Conservation (phyloP, 208 protist genomes). For the Wallacemonas sp. region DNA sequence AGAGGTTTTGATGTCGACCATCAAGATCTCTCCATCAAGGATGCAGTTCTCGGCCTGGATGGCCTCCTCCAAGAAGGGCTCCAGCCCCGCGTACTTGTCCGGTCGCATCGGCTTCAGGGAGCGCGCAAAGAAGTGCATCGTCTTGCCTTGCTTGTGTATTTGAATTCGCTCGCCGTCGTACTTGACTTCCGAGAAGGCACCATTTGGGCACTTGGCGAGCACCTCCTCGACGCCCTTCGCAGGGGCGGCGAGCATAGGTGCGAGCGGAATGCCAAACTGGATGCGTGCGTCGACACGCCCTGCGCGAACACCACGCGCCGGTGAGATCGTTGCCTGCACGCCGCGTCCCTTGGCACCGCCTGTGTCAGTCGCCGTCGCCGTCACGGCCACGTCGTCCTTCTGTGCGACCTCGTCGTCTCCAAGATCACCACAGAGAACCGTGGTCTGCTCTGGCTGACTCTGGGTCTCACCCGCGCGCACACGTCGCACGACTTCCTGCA, state of each 20-base stretch:
- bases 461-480: constrained; percentile 12
- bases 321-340: not conserved
- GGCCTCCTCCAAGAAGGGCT: constrained; percentile 42
- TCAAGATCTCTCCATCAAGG: constrained; percentile 85
- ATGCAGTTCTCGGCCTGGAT: constrained; percentile 61
- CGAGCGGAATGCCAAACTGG: constrained; percentile 36
- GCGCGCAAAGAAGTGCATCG: constrained; percentile 64
- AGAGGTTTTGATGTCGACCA: constrained; percentile 67
- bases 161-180: constrained; percentile 91
- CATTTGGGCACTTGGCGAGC: constrained; percentile 68
- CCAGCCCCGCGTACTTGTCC: constrained; percentile 63
- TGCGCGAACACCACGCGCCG: not conserved
- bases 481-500: constrained; percentile 42
- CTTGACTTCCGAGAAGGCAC: constrained; percentile 85
- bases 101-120: constrained; percentile 70
- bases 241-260: constrained; percentile 54
- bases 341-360: not conserved
- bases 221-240: constrained; percentile 30
- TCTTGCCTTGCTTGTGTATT: constrained; percentile 67
- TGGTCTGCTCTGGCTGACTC: constrained; percentile 13
- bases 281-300: constrained; percentile 18
- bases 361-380: not conserved
- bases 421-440: no score
- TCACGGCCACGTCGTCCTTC: not conserved
- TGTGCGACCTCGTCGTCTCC: not conserved